These are phyloP conservation scores for Blumeria graminis DNA, from an alignment of 2,329 filamentous ascomycete species.

Conservation along the genomic window DNA sequence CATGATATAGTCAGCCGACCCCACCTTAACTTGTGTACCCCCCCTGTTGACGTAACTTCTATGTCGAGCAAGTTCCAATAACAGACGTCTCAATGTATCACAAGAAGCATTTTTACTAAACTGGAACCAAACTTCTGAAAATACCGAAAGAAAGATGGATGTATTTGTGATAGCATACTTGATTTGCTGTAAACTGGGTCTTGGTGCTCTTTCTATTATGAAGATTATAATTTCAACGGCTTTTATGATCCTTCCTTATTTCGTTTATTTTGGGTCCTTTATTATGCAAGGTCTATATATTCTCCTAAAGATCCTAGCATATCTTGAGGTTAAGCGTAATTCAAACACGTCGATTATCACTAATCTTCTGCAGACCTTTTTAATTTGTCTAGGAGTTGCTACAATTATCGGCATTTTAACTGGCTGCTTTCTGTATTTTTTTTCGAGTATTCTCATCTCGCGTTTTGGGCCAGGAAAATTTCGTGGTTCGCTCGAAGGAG, in stretches of 20 bases:
- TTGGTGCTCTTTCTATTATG: slow-evolving; percentile 2
- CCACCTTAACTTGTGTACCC: too few relatives aligned
- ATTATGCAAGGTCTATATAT: slow-evolving; percentile 7
- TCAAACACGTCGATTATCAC: slow-evolving; percentile 3
- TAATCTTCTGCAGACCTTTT: slow-evolving; percentile 16
- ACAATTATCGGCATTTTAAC: slow-evolving; percentile 39
- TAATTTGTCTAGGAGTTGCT: slow-evolving; percentile 36
- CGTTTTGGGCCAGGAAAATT: slow-evolving; percentile 16
- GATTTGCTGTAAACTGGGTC: slow-evolving; percentile 3
- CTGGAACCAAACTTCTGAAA: not conserved
- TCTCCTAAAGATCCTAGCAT: slow-evolving; percentile 11
- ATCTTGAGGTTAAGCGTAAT: slow-evolving; percentile 11
- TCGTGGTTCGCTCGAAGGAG: too few relatives aligned
- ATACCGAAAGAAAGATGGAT: not conserved
- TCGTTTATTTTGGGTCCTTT: slow-evolving; percentile 10
- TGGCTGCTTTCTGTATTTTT: slow-evolving; percentile 33
- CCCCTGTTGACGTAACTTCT: too few relatives aligned
- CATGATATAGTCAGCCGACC: too few relatives aligned
- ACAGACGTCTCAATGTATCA: too few relatives aligned
- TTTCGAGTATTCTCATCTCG: slow-evolving; percentile 29
- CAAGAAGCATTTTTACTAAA: too few relatives aligned
- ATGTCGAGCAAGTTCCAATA: too few relatives aligned
- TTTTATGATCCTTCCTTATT: slow-evolving; percentile 8
- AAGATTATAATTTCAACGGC: slow-evolving; percentile 8
- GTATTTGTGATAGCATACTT: slow-evolving; percentile 6